These are phyloP conservation scores for Rhytidiadelphus loreus DNA, from an alignment of 225 moss, liverwort and hornwort genomes.

Conservation along the genomic window DNA sequence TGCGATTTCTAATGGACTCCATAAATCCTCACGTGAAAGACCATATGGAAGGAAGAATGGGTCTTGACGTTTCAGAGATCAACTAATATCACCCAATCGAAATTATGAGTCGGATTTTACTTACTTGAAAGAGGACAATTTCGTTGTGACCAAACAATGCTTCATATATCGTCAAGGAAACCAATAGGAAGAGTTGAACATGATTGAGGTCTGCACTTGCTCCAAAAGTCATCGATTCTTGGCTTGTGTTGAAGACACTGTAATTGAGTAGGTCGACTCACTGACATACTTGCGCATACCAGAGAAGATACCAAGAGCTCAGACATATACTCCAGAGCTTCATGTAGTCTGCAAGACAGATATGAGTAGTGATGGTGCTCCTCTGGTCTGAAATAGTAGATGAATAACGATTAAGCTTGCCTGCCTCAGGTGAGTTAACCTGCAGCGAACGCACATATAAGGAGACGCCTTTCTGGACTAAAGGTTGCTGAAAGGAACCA, in stretches of 20 bases:
- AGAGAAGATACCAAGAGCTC: conserved; percentile 24
- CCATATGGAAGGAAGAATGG: not conserved
- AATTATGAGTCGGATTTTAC: not conserved
- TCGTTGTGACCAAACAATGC: conserved; percentile 22
- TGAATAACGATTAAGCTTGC: conserved; percentile 11
- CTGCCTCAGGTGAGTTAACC: conserved; percentile 21
- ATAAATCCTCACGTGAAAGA: not conserved
- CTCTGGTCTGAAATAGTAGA: conserved; percentile 26
- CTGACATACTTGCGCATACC: conserved; percentile 28
- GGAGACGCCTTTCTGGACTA: not conserved
- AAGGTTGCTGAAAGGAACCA: not conserved
- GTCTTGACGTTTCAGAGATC: not conserved
- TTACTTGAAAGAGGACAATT: conserved; percentile 34
- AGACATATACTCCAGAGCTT: conserved; percentile 15
- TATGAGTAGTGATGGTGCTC: conserved; percentile 5
- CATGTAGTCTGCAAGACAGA: conserved; percentile 22
- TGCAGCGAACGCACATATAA: conserved; percentile 5
- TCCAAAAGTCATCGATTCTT: conserved; percentile 39
- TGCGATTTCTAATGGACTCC: not conserved
- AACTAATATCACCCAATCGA: not conserved
- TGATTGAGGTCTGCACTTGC: conserved; percentile 39
- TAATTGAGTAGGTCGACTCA: conserved; percentile 27
- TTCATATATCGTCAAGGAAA: conserved; percentile 31
- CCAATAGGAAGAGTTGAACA: conserved; percentile 34
- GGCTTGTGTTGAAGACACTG: conserved; percentile 34